phyloP scores from a whole-genome alignment of 441 rosid species.

The Erodium moschatum region DNA sequence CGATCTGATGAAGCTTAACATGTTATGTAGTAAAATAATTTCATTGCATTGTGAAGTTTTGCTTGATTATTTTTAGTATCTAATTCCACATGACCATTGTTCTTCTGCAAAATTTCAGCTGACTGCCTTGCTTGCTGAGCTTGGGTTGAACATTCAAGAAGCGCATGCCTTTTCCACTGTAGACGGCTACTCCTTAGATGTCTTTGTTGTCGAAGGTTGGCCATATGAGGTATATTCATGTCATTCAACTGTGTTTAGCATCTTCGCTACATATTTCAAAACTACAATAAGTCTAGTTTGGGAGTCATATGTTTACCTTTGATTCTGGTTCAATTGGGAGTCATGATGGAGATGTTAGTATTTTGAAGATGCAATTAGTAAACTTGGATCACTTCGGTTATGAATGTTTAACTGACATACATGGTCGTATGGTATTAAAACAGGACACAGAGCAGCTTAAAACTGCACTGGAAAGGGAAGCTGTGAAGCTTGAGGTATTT shows the following conservation, averaged over 20 bases:
- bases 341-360: no score
- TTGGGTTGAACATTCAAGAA: constrained; percentile 68
- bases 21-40: not conserved
- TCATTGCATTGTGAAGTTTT: no score
- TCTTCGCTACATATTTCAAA: no score
- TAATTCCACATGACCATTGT: constrained; percentile 20
- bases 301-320: no score
- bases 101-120: constrained; percentile 36
- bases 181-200: constrained; percentile 64
- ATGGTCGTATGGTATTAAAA: constrained; percentile 12
- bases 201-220: constrained; percentile 77
- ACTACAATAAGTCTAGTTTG: no score
- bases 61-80: constrained; percentile 15
- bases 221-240: constrained; percentile 46
- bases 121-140: constrained; percentile 53
- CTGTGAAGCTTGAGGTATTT: constrained; percentile 52
- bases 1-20: not conserved
- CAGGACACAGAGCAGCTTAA: constrained; percentile 55
- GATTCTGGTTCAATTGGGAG: no score
- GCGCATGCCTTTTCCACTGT: constrained; percentile 69
- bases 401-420: not conserved
- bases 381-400: not conserved
- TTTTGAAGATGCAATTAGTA: not conserved
- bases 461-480: constrained; percentile 49
- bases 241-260: not conserved